Conservation (phyloP, 1,139 yeast genomes). For the Hansenula lynferdii region DNA sequence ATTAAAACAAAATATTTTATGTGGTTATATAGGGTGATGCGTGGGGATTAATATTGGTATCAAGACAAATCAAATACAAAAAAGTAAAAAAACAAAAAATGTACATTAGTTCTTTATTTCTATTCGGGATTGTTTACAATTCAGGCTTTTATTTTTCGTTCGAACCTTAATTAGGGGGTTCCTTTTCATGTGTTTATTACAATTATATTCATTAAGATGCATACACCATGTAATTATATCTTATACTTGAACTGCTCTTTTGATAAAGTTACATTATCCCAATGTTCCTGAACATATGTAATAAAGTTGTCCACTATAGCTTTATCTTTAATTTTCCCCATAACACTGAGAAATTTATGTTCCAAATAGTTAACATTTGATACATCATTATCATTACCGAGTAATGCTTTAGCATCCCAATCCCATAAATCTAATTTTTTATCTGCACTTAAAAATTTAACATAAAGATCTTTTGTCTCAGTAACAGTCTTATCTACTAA, state of each 20-base stretch:
- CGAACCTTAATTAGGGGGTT: no score
- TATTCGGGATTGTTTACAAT: no score
- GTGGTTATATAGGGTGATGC: no score
- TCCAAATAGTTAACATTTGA: conserved; percentile 7
- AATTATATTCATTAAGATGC: no score
- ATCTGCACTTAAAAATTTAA: conserved; percentile 3
- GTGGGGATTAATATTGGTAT: no score
- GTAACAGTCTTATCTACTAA: conserved; percentile 32
- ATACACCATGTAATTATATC: background rate
- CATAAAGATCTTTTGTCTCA: conserved; percentile 20
- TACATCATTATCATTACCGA: conserved; percentile 1
- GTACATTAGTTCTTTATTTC: no score
- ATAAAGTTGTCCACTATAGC: background rate
- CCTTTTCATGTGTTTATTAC: no score
- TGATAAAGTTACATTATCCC: conserved; percentile 10
- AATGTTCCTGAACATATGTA: conserved; percentile 5
- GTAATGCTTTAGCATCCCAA: conserved; percentile 4
- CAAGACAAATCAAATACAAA: no score
- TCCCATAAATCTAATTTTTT: conserved; percentile 3
- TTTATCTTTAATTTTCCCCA: conserved; percentile 5
- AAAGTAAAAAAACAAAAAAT: no score
- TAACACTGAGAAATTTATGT: conserved; percentile 5
- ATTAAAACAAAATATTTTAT: no score
- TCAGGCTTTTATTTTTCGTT: no score
- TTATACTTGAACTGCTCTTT: conserved; percentile 1